phyloP scores from a whole-genome alignment of 371 early-diverging fungal species.

The Chytridium lagenaria region DNA sequence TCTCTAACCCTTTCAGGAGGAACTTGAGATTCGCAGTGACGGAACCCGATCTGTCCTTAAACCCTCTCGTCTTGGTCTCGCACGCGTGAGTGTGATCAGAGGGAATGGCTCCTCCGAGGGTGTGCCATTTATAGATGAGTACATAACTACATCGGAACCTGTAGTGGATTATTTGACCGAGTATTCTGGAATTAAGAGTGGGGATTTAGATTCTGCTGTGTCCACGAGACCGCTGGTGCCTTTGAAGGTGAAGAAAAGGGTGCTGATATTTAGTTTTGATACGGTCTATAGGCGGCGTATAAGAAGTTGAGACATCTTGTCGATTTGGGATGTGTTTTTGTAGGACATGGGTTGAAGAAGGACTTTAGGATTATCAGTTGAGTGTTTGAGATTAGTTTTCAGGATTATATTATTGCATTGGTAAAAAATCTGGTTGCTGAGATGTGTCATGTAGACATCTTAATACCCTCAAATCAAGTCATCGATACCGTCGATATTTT shows the following conservation, averaged over 20 bases:
- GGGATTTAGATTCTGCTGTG: slow-evolving; percentile 73
- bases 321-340: slow-evolving; percentile 87
- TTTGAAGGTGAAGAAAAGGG: slow-evolving; percentile 67
- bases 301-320: slow-evolving; percentile 85
- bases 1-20: slow-evolving; percentile 58
- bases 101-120: slow-evolving; percentile 74
- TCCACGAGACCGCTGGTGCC: slow-evolving; percentile 83
- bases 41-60: slow-evolving; percentile 83
- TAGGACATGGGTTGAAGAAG: slow-evolving; percentile 92
- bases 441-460: slow-evolving; percentile 58
- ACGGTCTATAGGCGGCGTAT: slow-evolving; percentile 64
- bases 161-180: slow-evolving; percentile 91
- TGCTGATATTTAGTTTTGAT: too few species aligned
- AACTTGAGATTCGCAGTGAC: slow-evolving; percentile 89
- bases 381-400: slow-evolving; percentile 13
- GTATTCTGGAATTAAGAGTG: slow-evolving; percentile 85
- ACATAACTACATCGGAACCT: slow-evolving; percentile 81
- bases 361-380: slow-evolving; percentile 74
- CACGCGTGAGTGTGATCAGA: slow-evolving; percentile 88
- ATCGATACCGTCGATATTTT: slow-evolving; percentile 93
- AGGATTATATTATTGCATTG: background rate
- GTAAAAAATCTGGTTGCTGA: background rate
- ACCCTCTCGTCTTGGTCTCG: slow-evolving; percentile 81
- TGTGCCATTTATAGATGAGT: slow-evolving; percentile 94
- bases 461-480: slow-evolving; percentile 84